Base-by-base conservation (phyloP, 192 early-diverging fungal species). In the Endogone sp. region DNA sequence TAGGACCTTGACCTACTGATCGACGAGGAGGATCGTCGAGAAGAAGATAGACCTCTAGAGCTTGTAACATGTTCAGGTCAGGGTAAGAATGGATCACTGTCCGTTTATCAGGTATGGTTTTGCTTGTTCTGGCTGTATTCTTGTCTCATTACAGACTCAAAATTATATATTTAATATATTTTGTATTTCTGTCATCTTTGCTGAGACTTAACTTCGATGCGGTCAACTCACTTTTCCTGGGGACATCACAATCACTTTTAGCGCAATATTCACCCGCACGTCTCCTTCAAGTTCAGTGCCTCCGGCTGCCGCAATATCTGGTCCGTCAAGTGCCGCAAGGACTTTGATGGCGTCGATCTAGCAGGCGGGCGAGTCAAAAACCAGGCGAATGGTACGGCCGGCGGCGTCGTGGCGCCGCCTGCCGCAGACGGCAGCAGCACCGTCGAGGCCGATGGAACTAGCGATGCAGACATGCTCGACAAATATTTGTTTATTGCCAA, bases 301-400 rank as follows among this genome's bases (percentile, higher is more conserved):
- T 65, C 86, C 25, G 74, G 82, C 29, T 84, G 90, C 25, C 77
- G 75, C 21, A 84, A 86, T 59, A 75, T 91, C 30, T 95, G 91
- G 90, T 75, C 89, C n/a, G 84, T 94, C 1, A 80, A 82, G 37
- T 86, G 84, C 68, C 68, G 85, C 25, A 84, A 81, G 29, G 81
- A 84, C 62, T 82, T 76, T 63, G 77, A 79, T 68, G 82, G 79
- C 0, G 72, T 83, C 2, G 68, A 74, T 3, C 64, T 81, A 16
- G 79, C 71, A 49, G 70, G 63, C 26, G 70, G 69, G 8, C 76
- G 75, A 22, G 64, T 32, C 16, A 65, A 64, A 2, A 11, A 49
- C 20, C 32, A 3, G 29, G 29, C 2, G 55, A 56, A 65, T 60
- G 66, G n/a, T 49, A 60, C 10, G 2, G 60, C n/a, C 24, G 28